Conservation (phyloP, 805 yeast genomes). For the Zygoascus biomembranicola region DNA sequence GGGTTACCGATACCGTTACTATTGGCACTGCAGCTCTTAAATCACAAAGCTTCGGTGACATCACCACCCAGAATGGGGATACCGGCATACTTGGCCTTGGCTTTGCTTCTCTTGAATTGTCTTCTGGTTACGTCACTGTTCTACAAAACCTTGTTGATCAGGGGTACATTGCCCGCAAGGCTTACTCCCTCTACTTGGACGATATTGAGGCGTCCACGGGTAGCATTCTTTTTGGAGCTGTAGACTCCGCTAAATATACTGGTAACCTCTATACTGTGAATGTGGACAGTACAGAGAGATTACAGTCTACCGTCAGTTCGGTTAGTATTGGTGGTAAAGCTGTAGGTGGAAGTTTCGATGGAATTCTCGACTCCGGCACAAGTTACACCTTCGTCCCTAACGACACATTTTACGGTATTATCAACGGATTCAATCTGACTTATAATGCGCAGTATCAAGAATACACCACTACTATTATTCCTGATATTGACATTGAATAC, state of each 20-base stretch:
- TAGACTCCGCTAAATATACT: slow-evolving; percentile 34
- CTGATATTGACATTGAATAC: slow-evolving; percentile 9
- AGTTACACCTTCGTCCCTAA: slow-evolving; percentile 43
- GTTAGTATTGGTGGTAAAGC: slow-evolving; percentile 1
- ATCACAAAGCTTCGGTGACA: no score
- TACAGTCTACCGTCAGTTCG: slow-evolving; percentile 11
- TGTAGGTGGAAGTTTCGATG: no score
- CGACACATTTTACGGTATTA: slow-evolving; percentile 17
- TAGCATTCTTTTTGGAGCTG: slow-evolving; percentile 38
- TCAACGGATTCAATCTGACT: slow-evolving; percentile 4
- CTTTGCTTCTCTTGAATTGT: slow-evolving; percentile 19
- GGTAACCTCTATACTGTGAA: slow-evolving; percentile 37
- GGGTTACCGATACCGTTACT: slow-evolving; percentile 53
- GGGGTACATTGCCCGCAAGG: slow-evolving; percentile 46
- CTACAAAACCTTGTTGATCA: slow-evolving; percentile 47
- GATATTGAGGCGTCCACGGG: slow-evolving; percentile 24
- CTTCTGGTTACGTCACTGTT: slow-evolving; percentile 43
- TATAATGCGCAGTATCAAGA: background rate
- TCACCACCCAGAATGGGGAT: no score
- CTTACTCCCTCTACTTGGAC: slow-evolving; percentile 57
- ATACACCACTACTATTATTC: slow-evolving; percentile 1
- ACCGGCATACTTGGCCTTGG: slow-evolving; percentile 23
- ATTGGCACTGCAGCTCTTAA: slow-evolving; percentile 39
- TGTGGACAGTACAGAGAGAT: slow-evolving; percentile 32
- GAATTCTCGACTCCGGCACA: slow-evolving; percentile 44